Evolutionary conservation across 1,284 basidiomycete species (phyloP).

Genomic region (Malassezia sympodialis): DNA sequence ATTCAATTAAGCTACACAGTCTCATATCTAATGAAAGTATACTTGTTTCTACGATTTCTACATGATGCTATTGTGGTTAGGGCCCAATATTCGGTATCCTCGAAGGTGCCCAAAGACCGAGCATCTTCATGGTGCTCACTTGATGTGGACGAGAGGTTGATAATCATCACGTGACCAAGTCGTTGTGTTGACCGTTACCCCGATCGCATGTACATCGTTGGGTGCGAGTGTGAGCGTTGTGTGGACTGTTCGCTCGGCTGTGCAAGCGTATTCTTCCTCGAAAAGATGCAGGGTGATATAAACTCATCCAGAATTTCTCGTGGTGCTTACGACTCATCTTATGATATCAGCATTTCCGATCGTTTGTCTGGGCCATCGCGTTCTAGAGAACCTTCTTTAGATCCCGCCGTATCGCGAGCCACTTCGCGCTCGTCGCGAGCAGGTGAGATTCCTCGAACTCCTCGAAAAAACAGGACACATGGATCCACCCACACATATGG

Average conservation of each 20-base stretch:
- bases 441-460: neutral
- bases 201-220: neutral
- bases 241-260: neutral
- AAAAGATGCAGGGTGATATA: neutral
- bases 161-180: neutral
- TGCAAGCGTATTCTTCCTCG: neutral
- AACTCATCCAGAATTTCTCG: neutral
- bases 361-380: neutral
- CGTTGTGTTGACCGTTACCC: neutral
- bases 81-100: too few species aligned
- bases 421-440: neutral
- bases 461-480: conserved; percentile 1
- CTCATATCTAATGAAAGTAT: too few species aligned
- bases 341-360: neutral
- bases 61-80: too few species aligned
- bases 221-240: neutral
- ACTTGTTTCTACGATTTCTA: too few species aligned
- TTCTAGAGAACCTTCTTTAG: neutral
- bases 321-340: neutral
- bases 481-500: conserved; percentile 1
- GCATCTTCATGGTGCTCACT: neutral
- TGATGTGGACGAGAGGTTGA: neutral
- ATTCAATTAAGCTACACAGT: too few species aligned
- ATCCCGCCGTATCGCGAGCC: neutral
- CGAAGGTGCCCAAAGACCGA: too few species aligned